Evolutionary conservation across 352 stramenopile genomes (phyloP).

Genomic region (Phytophthora meadii): DNA sequence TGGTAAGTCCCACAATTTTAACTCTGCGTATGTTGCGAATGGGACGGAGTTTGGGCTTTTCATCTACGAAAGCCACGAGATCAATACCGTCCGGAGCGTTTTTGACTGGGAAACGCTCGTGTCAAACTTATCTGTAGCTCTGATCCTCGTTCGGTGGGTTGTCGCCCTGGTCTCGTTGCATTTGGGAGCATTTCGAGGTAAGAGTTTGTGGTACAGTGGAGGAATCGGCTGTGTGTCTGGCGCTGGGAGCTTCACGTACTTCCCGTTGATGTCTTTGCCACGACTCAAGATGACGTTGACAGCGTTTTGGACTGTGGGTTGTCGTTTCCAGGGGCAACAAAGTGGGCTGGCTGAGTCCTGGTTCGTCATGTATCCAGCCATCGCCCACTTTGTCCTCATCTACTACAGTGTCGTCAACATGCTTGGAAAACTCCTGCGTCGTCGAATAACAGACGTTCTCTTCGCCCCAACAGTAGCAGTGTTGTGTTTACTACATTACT

Average conservation of each 20-base stretch:
- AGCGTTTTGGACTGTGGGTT: constrained; percentile 33
- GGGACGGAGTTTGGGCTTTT: constrained; percentile 7
- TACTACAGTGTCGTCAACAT: background rate
- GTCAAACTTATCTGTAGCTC: constrained; percentile 14
- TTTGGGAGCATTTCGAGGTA: constrained; percentile 9
- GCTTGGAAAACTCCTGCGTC: background rate
- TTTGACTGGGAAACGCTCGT: constrained; percentile 28
- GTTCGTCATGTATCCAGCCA: constrained; percentile 35
- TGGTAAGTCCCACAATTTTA: constrained; percentile 4
- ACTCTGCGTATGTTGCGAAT: constrained; percentile 14
- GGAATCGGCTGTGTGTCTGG: constrained; percentile 26
- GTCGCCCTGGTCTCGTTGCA: constrained; percentile 18
- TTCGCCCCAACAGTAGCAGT: constrained; percentile 39
- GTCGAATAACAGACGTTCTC: constrained; percentile 37
- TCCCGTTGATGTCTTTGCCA: constrained; percentile 11
- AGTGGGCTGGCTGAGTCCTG: constrained; percentile 34
- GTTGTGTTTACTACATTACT: constrained; percentile 39
- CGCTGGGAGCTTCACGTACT: constrained; percentile 24
- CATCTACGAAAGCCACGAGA: constrained; percentile 8
- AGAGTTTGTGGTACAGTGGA: constrained; percentile 18
- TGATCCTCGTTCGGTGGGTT: constrained; percentile 21
- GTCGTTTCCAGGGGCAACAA: constrained; percentile 46
- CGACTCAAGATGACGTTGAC: constrained; percentile 19
- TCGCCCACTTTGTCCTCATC: constrained; percentile 1
- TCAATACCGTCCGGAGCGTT: constrained; percentile 4